Percentiles rank a stretch among this genome's conserved stretches.
These are phyloP conservation scores for Mortierella sp. DNA, from an alignment of 371 early-diverging fungal species.

Conservation along the genomic window DNA sequence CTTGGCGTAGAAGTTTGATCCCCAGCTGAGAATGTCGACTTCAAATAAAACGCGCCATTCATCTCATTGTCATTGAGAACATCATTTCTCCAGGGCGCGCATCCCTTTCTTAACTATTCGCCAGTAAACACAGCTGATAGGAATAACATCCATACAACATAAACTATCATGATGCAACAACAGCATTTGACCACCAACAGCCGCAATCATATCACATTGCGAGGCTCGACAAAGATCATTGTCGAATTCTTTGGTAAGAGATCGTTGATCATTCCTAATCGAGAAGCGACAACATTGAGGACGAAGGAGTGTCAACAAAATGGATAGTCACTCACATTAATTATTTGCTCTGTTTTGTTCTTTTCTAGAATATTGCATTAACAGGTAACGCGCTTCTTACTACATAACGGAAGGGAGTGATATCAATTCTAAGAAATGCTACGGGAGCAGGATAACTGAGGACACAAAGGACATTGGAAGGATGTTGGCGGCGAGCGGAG, in stretches of 20 bases:
- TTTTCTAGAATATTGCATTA: slow-evolving; percentile 77
- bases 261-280: too few relatives aligned
- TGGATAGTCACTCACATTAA: too few relatives aligned
- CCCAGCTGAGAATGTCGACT: not conserved
- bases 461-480: too few relatives aligned
- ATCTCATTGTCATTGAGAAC: not conserved
- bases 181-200: slow-evolving; percentile 58
- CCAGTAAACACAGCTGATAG: not conserved
- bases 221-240: slow-evolving; percentile 83
- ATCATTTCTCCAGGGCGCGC: not conserved
- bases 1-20: not conserved
- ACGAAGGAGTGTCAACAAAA: not conserved
- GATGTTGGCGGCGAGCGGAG: too few relatives aligned
- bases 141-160: not conserved
- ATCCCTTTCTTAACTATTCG: not conserved
- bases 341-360: not conserved
- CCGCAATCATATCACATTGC: slow-evolving; percentile 72
- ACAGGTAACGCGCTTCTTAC: slow-evolving; percentile 74
- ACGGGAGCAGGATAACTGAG: too few relatives aligned
- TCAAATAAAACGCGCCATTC: not conserved
- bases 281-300: too few relatives aligned
- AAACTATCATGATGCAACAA: slow-evolving; percentile 30
- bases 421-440: too few relatives aligned
- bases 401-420: slow-evolving; percentile 64
- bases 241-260: slow-evolving; percentile 86